Base-by-base conservation (phyloP, 495 filamentous ascomycete species). In the Lasiosphaeria miniovina region DNA sequence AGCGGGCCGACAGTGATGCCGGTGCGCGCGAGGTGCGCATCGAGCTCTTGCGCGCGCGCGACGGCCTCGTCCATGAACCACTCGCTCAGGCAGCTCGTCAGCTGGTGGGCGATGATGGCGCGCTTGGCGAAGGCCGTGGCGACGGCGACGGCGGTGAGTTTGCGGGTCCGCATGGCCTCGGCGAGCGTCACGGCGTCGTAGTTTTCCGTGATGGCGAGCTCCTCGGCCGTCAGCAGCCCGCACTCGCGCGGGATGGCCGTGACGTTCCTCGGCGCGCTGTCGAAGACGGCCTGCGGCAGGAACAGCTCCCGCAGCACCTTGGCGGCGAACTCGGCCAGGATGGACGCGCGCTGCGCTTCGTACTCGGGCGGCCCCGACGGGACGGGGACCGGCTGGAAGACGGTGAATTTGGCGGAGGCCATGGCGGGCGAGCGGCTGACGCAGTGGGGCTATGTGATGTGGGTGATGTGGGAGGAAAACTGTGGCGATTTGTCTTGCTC, bases 21-120 rank as follows among this genome's bases (percentile, higher is more conserved):
- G 33, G 80, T 82, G 52, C 63, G 72, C 36, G 74, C 63, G 61
- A 82, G 58, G 33, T 69, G 76, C 31, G 70, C 66, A 64, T 90
- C 88, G 8, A 90, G 76, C 34, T 77, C 74, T 31, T 71, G 68
- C 11, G 88, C 87, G 33, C 79, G 77, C 31, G 69, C 68, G 7
- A 89, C 68, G 3, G 88, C 88, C 14, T 80, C 72, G 5, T 79
- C 74, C 60, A 88, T 87, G 53, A 89, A 80, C 17, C 84, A 84
- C 58, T 90, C 86, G 0, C 87, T 87, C 6, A 89, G 68, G 61
- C 87, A 89, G 36, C 61, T 66, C 4, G 66, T 65, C n/a, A 76
- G 58, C 59, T 79, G 75, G 34, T 78, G 77, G 5, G 70, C 67
- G 0, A 80, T 58, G 7, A 62, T 71, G n/a, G 79, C 78, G 0